These are phyloP conservation scores for Vaccinium corymbosum DNA, from an alignment of 148 eudicot genomes.

Conservation along the genomic window DNA sequence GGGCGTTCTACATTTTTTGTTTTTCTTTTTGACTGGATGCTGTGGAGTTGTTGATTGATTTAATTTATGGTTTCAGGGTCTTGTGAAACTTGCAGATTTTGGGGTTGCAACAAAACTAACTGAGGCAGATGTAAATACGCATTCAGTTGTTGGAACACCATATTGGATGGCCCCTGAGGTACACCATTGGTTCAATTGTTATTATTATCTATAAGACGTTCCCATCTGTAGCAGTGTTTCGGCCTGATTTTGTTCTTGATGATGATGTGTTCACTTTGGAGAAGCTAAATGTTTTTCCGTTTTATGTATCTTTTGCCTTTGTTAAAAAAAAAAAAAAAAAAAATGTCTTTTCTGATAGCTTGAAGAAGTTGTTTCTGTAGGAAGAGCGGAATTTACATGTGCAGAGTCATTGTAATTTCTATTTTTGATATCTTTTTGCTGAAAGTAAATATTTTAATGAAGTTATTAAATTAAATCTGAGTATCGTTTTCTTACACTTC, in stretches of 20 bases:
- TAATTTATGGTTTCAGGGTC: slow-evolving; percentile 65
- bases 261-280: neutral
- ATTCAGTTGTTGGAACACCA: slow-evolving; percentile 99
- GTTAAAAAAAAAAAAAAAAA: neutral
- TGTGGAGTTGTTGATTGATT: slow-evolving; percentile 8
- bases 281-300: neutral
- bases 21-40: neutral
- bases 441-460: neutral
- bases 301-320: neutral
- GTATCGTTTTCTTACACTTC: neutral
- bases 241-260: neutral
- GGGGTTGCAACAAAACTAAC: slow-evolving; percentile 97
- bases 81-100: slow-evolving; percentile 98
- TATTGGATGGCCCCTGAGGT: slow-evolving; percentile 99
- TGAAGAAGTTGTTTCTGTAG: neutral
- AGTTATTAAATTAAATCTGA: neutral
- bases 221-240: neutral
- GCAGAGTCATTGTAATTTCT: neutral
- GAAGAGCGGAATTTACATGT: neutral
- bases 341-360: slow-evolving; percentile 1
- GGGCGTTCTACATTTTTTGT: neutral
- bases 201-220: neutral
- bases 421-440: neutral
- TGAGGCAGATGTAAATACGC: slow-evolving; percentile 96
- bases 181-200: neutral